Conservation (phyloP, 2,329 filamentous ascomycete species). For the Epichloe amarillans region DNA sequence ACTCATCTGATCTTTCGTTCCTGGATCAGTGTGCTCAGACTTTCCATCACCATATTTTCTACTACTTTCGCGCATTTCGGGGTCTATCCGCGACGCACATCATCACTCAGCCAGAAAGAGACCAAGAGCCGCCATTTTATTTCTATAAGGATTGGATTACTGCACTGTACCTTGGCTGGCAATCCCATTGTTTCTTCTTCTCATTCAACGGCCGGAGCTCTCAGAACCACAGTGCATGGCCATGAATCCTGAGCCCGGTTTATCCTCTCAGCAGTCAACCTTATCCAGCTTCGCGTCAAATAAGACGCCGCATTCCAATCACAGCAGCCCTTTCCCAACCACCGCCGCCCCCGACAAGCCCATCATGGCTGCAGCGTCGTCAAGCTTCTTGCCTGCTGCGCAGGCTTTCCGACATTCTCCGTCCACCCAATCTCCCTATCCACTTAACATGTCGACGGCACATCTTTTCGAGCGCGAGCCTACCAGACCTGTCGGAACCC, state of each 20-base stretch:
- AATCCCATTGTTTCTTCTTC: no score
- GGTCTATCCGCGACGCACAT: not conserved
- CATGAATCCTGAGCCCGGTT: constrained; percentile 17
- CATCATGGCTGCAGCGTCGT: constrained; percentile 29
- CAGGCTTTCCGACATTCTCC: constrained; percentile 24
- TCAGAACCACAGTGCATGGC: constrained; percentile 10
- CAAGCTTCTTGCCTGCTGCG: constrained; percentile 26
- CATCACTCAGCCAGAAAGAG: not conserved
- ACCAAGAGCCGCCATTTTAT: not conserved
- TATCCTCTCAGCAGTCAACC: constrained; percentile 10
- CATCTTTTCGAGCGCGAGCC: constrained; percentile 27
- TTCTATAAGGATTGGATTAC: not conserved
- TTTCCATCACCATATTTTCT: no score
- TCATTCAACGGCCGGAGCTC: not conserved
- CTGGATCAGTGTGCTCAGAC: not conserved
- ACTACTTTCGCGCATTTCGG: not conserved
- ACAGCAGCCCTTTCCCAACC: constrained; percentile 19
- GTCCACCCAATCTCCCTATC: constrained; percentile 20
- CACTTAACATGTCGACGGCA: constrained; percentile 18
- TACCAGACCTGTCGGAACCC: constrained; percentile 25
- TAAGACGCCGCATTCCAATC: constrained; percentile 14
- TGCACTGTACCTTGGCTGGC: no score
- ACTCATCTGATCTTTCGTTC: not conserved
- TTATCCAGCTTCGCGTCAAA: constrained; percentile 14
- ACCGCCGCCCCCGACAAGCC: constrained; percentile 14